phyloP scores from a whole-genome alignment of 2,329 filamentous ascomycete species.

The Zasmidium angulare region DNA sequence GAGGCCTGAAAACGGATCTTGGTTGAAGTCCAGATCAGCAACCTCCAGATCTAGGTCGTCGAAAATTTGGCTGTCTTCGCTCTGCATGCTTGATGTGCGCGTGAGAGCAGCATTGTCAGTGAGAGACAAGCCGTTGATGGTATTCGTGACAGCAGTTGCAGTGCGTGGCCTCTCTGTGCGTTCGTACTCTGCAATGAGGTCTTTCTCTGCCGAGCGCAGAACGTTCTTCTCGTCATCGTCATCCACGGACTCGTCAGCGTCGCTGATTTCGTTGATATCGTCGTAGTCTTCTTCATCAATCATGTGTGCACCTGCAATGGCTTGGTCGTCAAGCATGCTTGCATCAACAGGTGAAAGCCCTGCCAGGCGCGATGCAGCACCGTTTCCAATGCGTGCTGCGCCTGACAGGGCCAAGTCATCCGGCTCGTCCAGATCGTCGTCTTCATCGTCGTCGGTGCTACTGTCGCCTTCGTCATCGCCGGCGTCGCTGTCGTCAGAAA shows the following conservation, averaged over 20 bases:
- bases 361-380: conserved; percentile 28
- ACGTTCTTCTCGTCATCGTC: conserved; percentile 27
- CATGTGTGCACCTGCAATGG: conserved; percentile 16
- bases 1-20: conserved; percentile 33
- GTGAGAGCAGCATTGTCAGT: conserved; percentile 16
- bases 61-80: conserved; percentile 15
- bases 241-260: conserved; percentile 27
- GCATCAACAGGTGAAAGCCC: conserved; percentile 20
- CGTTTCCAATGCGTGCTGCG: conserved; percentile 18
- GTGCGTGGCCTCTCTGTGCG: conserved; percentile 22
- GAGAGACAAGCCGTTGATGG: conserved; percentile 23
- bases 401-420: conserved; percentile 35
- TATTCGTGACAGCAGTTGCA: conserved; percentile 23
- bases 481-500: conserved; percentile 25
- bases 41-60: conserved; percentile 15
- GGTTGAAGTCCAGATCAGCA: conserved; percentile 24
- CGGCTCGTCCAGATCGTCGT: conserved; percentile 25
- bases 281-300: conserved; percentile 29
- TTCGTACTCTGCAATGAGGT: conserved; percentile 32
- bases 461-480: conserved; percentile 23
- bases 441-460: conserved; percentile 21
- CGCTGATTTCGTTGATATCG: conserved; percentile 33
- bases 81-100: conserved; percentile 27
- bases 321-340: conserved; percentile 15
- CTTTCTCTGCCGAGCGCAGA: conserved; percentile 27